Base-by-base conservation (phyloP, 177 flowering plant genomes). In the Vitis hybrid region DNA sequence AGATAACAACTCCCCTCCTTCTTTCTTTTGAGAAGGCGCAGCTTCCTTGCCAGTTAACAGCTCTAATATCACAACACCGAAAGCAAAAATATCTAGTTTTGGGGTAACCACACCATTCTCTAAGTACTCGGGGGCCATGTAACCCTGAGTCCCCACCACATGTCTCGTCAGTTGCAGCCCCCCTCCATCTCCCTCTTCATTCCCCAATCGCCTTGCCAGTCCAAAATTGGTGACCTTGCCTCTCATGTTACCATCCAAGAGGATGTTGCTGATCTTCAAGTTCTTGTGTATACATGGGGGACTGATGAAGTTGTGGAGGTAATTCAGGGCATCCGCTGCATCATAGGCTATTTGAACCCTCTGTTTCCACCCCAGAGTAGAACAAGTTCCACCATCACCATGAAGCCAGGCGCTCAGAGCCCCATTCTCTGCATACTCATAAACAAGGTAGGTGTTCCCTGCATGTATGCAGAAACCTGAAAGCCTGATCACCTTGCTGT, bases 111-210 rank as follows among this genome's bases (percentile, higher is more conserved):
- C 73, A 2, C 94, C 97, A 64, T 83, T 81, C 64, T 91, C 91
- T 0, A 91, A 69, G 66, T 91, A 89, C 77, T 91, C 97, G 0
- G 90, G 94, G 0, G 94, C 83, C 88, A 91, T 75, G 61, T 88
- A 91, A 1, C 97, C 94, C 14, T 86, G 78, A 20, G 93, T 88
- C 2, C 97, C 97, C 9, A 90, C 80, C 1, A 91, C 90, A 69
- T 89, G 91, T 62, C 88, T 77, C 1, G 94, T 90, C 68, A 88
- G 16, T 18, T 80, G 88, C 71, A 79, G 39, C 4, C 75, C 84
- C 0, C 64, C 78, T 18, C 74, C 72, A 22, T 68, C 67, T 13
- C 76, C 76, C 6, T 72, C 65, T 3, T 78, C 65, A 2, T 74
- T 18, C 3, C 65, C 72, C 6, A 76, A 34, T 2, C 67, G 59